Percentiles rank a stretch among this genome's conserved stretches.
These are phyloP conservation scores for Phoma sp. DNA, from an alignment of 2,329 filamentous ascomycete genomes.

Conservation along the genomic window DNA sequence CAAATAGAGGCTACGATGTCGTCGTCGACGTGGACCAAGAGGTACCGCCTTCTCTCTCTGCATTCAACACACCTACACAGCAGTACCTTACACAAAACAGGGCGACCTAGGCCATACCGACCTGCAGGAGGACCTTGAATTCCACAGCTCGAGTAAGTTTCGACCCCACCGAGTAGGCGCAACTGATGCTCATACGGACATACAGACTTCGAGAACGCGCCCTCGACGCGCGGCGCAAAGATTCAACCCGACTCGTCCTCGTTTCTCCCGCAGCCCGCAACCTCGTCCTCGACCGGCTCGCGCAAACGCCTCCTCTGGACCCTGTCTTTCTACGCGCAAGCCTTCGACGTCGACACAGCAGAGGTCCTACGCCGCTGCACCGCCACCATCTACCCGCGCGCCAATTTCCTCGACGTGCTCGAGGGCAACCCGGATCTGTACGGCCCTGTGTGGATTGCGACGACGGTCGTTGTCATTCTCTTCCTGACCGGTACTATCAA, in stretches of 20 bases:
- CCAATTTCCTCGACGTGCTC: conserved; percentile 95
- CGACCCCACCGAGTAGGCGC: not conserved
- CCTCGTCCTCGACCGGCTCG: conserved; percentile 32
- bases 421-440: conserved; percentile 97
- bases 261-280: conserved; percentile 46
- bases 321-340: conserved; percentile 92
- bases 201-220: conserved; percentile 70
- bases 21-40: conserved; percentile 98
- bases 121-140: conserved; percentile 98
- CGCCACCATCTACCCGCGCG: conserved; percentile 86
- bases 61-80: not conserved
- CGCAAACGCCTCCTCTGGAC: conserved; percentile 90
- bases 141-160: conserved; percentile 80
- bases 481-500: conserved; percentile 96
- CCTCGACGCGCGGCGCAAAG: conserved; percentile 56
- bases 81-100: conserved; percentile 56
- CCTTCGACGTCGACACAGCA: conserved; percentile 96
- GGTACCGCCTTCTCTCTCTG: conserved; percentile 57
- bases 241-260: conserved; percentile 52
- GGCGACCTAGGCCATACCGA: conserved; percentile 98
- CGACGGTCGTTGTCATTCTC: conserved; percentile 92
- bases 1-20: conserved; percentile 91
- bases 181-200: no score
- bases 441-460: conserved; percentile 98
- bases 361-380: conserved; percentile 87